Evolutionary conservation across 768 basidiomycete genomes (phyloP).

Genomic region (Boletus bicolor): DNA sequence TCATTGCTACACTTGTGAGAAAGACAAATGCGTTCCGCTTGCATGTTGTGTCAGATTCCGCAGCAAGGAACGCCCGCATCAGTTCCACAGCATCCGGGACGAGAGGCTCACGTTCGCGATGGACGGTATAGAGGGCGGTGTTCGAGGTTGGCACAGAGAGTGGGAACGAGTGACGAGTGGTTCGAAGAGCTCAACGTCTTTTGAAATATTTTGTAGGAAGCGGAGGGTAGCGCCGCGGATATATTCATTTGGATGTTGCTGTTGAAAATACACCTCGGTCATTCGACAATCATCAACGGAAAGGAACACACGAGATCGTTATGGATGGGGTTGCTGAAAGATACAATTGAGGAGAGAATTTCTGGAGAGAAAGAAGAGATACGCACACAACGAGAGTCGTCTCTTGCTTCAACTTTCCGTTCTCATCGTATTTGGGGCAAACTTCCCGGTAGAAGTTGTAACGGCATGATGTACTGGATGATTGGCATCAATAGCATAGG

Average conservation of each 20-base stretch:
- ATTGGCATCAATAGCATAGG: constrained; percentile 95
- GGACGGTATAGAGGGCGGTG: constrained; percentile 95
- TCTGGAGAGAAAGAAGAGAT: constrained; percentile 20
- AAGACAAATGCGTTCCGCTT: constrained; percentile 98
- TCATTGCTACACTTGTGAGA: constrained; percentile 80
- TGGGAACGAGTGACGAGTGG: constrained; percentile 94
- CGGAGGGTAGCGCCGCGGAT: constrained; percentile 95
- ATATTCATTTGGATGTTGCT: constrained; percentile 99
- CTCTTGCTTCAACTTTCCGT: constrained; percentile 97
- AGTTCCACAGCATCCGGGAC: constrained; percentile 96
- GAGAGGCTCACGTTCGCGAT: constrained; percentile 89
- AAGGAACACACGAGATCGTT: constrained; percentile 80
- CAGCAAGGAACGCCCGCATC: constrained; percentile 92
- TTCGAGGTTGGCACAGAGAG: constrained; percentile 89
- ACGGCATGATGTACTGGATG: constrained; percentile 97
- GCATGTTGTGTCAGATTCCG: constrained; percentile 94
- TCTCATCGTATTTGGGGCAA: constrained; percentile 96
- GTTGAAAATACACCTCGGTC: not conserved
- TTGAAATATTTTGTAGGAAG: constrained; percentile 92
- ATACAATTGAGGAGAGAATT: constrained; percentile 7
- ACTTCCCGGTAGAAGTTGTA: constrained; percentile 96
- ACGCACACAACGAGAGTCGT: constrained; percentile 99
- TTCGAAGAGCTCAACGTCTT: constrained; percentile 91
- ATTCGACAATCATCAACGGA: not conserved
- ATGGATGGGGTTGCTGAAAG: constrained; percentile 84